Percentiles rank a stretch among this genome's conserved stretches.
These are phyloP conservation scores for Diversispora eburnea DNA, from an alignment of 192 early-diverging fungal genomes.

Conservation along the genomic window DNA sequence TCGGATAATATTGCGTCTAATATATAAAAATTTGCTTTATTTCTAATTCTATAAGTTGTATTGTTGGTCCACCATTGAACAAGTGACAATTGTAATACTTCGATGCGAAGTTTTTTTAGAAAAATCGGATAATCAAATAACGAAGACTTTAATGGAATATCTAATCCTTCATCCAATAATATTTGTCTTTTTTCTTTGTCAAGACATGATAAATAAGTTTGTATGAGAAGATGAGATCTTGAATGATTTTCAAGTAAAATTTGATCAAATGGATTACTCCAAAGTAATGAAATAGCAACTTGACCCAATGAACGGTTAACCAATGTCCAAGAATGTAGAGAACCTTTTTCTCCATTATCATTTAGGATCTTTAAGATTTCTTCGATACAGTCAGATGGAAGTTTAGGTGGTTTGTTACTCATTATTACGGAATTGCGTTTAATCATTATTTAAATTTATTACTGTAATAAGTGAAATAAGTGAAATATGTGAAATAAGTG, in stretches of 20 bases:
- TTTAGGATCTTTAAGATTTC: constrained; percentile 17
- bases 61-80: not conserved
- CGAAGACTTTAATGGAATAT: not conserved
- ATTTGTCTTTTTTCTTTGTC: not conserved
- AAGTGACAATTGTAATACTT: not conserved
- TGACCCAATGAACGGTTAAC: constrained; percentile 8
- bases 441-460: not conserved
- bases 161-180: constrained; percentile 2
- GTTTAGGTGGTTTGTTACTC: not conserved
- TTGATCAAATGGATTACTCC: not conserved
- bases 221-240: not conserved
- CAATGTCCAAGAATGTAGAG: constrained; percentile 2
- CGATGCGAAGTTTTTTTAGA: constrained; percentile 14
- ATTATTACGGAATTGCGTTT: not conserved
- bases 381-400: constrained; percentile 17
- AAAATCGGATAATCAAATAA: constrained; percentile 21
- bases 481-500: too few relatives aligned
- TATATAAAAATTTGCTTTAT: not conserved
- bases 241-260: not conserved
- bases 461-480: too few relatives aligned
- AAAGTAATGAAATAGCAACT: constrained; percentile 1
- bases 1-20: not conserved
- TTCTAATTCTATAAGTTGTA: not conserved
- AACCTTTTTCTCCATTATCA: not conserved
- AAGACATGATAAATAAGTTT: constrained; percentile 15